Base-by-base conservation (phyloP, 257 asterid species). In the Osmanthus fragrans region DNA sequence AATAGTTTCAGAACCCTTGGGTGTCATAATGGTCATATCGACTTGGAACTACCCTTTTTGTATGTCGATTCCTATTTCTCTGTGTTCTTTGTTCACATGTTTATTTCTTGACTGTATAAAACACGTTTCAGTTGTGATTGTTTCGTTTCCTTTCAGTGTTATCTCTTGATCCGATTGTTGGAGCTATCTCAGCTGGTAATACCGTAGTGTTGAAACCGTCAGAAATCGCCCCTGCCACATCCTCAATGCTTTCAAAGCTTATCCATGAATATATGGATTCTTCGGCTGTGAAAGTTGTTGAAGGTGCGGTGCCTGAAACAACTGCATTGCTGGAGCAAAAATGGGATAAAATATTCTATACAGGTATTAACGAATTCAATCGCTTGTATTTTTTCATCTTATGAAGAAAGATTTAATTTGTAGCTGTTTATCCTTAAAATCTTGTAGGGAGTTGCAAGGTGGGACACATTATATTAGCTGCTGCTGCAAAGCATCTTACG, bases 11-110 rank as follows among this genome's bases (percentile, higher is more conserved):
- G 99, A 95, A 85, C 98, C 99, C 34, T 77, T 91, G 25, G 98
- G 99, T 3, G 97, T 86, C 40, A 87, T 88, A 49, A 80, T 95
- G 80, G 88, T 95, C 73, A 87, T 95, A 85, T 90, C 98, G 49
- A 84, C 99, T 49, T 95, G 99, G 99, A 95, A 95, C 76, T 95
- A 91, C 84, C 99, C 99, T 30, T 86, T 93, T 73, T 40, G 99
- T 95, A 91, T 33, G 99, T 89, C 47, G 23, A 47, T 39, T 78
- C 63, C 80, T 58, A 19, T 54, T 64, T 60, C 68, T 66, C 70
- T 2, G 25, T 69, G 7, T 36, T 56, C 71, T 58, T 69, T n/a
- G 2, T 56, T 27, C 12, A 42, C 18, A 47, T n/a, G 65, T 51
- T 63, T 15, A 36, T 27, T 1, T 11, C 27, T 4, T 1, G 29